A percentile compares a stretch with the other conserved stretches of the same genome.
These are phyloP conservation scores for Stagonosporopsis chrysanthemi DNA, from an alignment of 2,329 filamentous ascomycete genomes.

Conservation along the genomic window DNA sequence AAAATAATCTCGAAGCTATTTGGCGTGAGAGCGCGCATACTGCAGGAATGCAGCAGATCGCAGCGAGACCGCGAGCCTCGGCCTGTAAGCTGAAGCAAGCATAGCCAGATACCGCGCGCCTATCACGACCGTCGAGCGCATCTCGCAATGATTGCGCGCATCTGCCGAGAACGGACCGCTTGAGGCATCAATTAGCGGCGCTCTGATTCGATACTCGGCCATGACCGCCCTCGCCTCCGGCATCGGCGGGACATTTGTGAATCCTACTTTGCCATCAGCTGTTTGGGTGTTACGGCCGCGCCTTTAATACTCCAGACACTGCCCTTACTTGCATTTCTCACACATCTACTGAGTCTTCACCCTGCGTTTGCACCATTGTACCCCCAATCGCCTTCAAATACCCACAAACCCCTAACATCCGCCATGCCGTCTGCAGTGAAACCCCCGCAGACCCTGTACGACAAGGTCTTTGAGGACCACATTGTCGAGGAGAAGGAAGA, in stretches of 20 bases:
- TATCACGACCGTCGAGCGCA: constrained; percentile 8
- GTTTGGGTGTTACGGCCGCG: constrained; percentile 37
- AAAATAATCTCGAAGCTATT: constrained; percentile 3
- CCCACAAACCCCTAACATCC: constrained; percentile 29
- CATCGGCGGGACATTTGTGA: constrained; percentile 40
- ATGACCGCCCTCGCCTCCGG: constrained; percentile 36
- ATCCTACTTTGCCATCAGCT: constrained; percentile 35
- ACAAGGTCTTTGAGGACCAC: constrained; percentile 96
- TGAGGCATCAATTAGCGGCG: constrained; percentile 25
- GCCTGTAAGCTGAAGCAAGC: constrained; percentile 6
- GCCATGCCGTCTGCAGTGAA: constrained; percentile 78
- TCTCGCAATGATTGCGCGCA: constrained; percentile 1
- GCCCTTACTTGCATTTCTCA: constrained; percentile 10
- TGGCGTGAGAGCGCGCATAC: constrained; percentile 1
- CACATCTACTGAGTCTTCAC: constrained; percentile 7
- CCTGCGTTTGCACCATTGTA: constrained; percentile 4
- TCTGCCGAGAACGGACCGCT: constrained; percentile 18
- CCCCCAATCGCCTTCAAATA: constrained; percentile 6
- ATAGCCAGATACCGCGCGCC: constrained; percentile 2
- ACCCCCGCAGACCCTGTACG: constrained; percentile 86
- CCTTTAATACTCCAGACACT: constrained; percentile 28
- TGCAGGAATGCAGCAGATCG: constrained; percentile 8
- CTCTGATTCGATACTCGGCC: constrained; percentile 33
- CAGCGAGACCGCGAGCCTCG: constrained; percentile 9
- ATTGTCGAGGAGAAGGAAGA: constrained; percentile 95